Conservation (phyloP, 2,329 filamentous ascomycete species). For the Talaromyces sp. region DNA sequence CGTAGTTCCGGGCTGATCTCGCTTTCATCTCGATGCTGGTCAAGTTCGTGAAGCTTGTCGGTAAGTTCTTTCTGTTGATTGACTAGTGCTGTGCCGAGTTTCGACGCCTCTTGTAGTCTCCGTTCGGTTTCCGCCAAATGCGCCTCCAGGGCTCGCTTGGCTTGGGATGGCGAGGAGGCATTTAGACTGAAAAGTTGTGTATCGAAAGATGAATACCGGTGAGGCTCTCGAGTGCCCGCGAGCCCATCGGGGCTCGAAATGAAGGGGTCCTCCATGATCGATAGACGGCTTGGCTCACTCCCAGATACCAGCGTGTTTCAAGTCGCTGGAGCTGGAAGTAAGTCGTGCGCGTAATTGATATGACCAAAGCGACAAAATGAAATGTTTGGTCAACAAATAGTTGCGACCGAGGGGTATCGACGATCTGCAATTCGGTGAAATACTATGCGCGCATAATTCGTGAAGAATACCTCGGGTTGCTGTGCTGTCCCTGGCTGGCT, state of each 20-base stretch:
- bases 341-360: slow-evolving; percentile 2
- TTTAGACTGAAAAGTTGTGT: slow-evolving; percentile 74
- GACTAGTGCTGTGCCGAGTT: slow-evolving; percentile 80
- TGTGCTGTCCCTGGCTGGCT: neutral
- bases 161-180: slow-evolving; percentile 79
- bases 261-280: slow-evolving; percentile 56
- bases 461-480: neutral
- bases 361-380: neutral
- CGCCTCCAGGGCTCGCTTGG: slow-evolving; percentile 82
- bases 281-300: slow-evolving; percentile 21
- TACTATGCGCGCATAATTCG: slow-evolving; percentile 5
- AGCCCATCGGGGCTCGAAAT: slow-evolving; percentile 46
- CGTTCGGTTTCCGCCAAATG: slow-evolving; percentile 91
- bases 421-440: neutral
- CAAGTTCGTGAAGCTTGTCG: slow-evolving; percentile 79
- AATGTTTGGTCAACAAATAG: slow-evolving; percentile 1
- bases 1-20: slow-evolving; percentile 81
- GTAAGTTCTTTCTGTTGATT: slow-evolving; percentile 81
- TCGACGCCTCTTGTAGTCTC: slow-evolving; percentile 85
- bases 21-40: slow-evolving; percentile 69
- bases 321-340: slow-evolving; percentile 18
- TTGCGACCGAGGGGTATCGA: neutral
- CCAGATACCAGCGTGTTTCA: slow-evolving; percentile 18
- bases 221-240: slow-evolving; percentile 44
- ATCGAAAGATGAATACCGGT: slow-evolving; percentile 82